phyloP scores from a whole-genome alignment of 2,329 filamentous ascomycete species.

The Setomelanomma holmii region DNA sequence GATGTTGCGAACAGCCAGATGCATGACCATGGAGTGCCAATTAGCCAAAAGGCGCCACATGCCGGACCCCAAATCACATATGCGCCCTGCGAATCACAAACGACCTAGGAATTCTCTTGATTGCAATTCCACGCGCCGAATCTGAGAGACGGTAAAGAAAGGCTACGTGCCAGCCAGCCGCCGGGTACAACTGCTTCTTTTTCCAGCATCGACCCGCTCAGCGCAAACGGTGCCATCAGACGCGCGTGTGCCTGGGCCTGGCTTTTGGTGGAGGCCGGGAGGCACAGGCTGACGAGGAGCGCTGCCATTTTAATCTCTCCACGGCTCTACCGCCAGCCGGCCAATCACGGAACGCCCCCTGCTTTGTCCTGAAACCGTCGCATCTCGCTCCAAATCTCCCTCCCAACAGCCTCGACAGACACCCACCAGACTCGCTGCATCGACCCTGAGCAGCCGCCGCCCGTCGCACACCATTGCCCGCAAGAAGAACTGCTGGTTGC shows the following conservation, averaged over 20 bases:
- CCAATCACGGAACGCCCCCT: constrained; percentile 19
- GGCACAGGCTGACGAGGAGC: constrained; percentile 31
- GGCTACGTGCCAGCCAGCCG: not conserved
- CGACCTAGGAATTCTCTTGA: not conserved
- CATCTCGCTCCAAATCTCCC: constrained; percentile 16
- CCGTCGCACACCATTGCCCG: constrained; percentile 7
- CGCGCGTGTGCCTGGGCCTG: constrained; percentile 21
- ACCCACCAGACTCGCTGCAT: constrained; percentile 18
- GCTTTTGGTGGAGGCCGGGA: constrained; percentile 1
- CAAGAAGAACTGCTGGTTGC: constrained; percentile 10
- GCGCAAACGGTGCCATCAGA: constrained; percentile 4
- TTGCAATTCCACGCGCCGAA: not conserved
- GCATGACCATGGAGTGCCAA: constrained; percentile 5
- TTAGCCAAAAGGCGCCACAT: constrained; percentile 20
- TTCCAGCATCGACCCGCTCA: not conserved
- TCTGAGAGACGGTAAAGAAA: not conserved
- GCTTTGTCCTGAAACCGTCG: constrained; percentile 33
- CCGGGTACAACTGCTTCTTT: not conserved
- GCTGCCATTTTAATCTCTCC: constrained; percentile 32
- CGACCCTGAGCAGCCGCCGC: constrained; percentile 24
- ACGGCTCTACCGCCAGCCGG: constrained; percentile 11
- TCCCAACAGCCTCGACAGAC: constrained; percentile 27
- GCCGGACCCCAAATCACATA: not conserved
- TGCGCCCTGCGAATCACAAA: not conserved
- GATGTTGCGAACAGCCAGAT: not conserved